Base-by-base conservation (phyloP, 2,329 filamentous ascomycete species). In the Trichoderma asperellum region DNA sequence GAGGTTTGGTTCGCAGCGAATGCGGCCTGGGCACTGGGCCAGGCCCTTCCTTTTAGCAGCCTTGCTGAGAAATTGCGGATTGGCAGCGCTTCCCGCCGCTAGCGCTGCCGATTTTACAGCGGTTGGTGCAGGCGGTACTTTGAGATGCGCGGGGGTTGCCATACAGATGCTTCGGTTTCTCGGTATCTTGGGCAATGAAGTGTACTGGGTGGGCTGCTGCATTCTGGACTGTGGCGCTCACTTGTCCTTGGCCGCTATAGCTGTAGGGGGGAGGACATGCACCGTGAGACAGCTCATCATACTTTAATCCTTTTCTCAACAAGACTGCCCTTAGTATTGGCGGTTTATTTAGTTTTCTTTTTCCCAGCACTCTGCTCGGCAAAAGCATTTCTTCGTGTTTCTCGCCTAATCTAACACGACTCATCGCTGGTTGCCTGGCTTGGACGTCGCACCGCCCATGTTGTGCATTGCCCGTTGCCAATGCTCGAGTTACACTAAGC, bases 51-150 rank as follows among this genome's bases (percentile, higher is more conserved):
- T 24, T 24, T 24, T 27, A 27, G 57, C 43, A 47, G 47, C 47
- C 27, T 49, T 66, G 64, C 55, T 67, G 64, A 59, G 63, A 67
- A 67, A 67, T 67, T 49, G 43, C 35, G 55, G 55, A 24, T 49
- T 49, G 63, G 29, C 55, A 40, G 29, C 58, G 18, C 64, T 59
- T n/a, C 43, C 63, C 55, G 64, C 64, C 7, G 55, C 40, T 52
- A 52, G 64, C 55, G 43, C 47, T 49, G 47, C 21, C 18, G 47
- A 49, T 49, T 49, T 24, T 49, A 49, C 47, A 49, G 47, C 40
- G 40, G 40, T 43, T 43, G 16, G 7, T 21, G 43, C 5, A 21
- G 18, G 18, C n/a, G n/a, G 43, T 49, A 49, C 47, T 49, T 49
- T 4, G 47, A 11, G 7, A 8, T 49, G 4, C n/a, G 47, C 16